Percentiles rank a stretch among this genome's conserved stretches.
Conservation (phyloP, 306 rosid genomes). For the Vigna angularis region DNA sequence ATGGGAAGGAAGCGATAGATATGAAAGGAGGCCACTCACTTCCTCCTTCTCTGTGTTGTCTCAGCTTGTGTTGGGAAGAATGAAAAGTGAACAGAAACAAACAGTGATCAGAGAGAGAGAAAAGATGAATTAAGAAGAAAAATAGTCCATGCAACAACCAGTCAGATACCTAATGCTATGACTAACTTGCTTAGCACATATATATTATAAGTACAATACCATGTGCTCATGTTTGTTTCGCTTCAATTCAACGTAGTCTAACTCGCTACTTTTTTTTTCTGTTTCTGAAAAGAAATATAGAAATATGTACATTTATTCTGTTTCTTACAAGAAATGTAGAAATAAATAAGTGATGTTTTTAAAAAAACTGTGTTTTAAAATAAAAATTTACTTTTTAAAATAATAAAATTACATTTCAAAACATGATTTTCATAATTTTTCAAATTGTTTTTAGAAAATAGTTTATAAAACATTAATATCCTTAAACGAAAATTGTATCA, state of each 20-base stretch:
- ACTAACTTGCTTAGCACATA: not conserved
- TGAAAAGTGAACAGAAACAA: not conserved
- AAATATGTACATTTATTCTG: too few relatives aligned
- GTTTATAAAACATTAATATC: too few relatives aligned
- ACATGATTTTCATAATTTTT: too few relatives aligned
- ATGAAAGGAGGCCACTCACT: not conserved
- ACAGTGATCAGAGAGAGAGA: not conserved
- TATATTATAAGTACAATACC: not conserved
- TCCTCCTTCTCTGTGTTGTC: not conserved
- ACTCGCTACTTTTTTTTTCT: not conserved
- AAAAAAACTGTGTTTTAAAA: too few relatives aligned
- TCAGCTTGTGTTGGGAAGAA: not conserved
- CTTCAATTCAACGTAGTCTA: not conserved
- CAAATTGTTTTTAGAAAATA: too few relatives aligned
- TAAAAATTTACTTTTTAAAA: too few relatives aligned
- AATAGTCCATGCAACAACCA: constrained; percentile 8
- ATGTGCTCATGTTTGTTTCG: not conserved
- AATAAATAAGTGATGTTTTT: too few relatives aligned
- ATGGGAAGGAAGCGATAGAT: not conserved
- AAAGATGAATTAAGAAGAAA: not conserved
- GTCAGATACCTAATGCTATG: not conserved
- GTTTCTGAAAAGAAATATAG: too few relatives aligned
- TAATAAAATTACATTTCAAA: too few relatives aligned
- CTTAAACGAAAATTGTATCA: too few relatives aligned
- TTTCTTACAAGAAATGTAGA: too few relatives aligned